Base-by-base conservation (phyloP, 1,284 basidiomycete genomes). In the Naganishia sp. region DNA sequence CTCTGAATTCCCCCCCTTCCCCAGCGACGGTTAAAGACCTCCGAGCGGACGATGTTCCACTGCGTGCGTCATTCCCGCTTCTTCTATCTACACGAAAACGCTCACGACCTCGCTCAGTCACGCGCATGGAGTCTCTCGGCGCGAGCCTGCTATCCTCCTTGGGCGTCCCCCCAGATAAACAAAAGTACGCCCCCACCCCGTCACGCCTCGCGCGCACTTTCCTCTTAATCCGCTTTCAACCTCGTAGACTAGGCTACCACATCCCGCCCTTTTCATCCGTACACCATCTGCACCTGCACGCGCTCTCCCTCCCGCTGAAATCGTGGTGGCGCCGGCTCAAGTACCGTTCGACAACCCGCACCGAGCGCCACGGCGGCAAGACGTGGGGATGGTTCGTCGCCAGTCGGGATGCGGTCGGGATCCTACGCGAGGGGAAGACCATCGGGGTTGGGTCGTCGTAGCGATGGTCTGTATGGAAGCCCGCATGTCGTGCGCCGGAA, bases 231-330 rank as follows among this genome's bases (percentile, higher is more conserved):
- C 21, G 21, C 21, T 21, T 21, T 33, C 15, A 31, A 23, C 2
- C 60, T 70, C 57, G 53, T 42, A 36, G 87, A 68, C 81, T 90
- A 76, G 89, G 90, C 1, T 91, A 90, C 72, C 89, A 92, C 75
- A 89, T 92, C 69, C 88, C 90, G 0, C 90, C 90, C 0, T 89
- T 90, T 76, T 87, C 85, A 66, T 88, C 87, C n/a, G 85, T 92
- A 2, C 80, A 86, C 33, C 90, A 93, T 76, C 80, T 93, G 16
- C 90, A 93, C 75, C 77, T 94, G 46, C 91, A 93, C 76, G 86
- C 88, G 23, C 86, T 90, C 52, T 85, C 82, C 6, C 78, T 90
- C 43, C 89, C 89, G 0, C 89, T 88, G 77, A 83, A 78, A 9
- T 83, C 84, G 0, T 57, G 74, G 1, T 69, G 80, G 5, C 77